Evolutionary conservation across 345 rosid genomes (phyloP).

Genomic region (Sapria himalayana): DNA sequence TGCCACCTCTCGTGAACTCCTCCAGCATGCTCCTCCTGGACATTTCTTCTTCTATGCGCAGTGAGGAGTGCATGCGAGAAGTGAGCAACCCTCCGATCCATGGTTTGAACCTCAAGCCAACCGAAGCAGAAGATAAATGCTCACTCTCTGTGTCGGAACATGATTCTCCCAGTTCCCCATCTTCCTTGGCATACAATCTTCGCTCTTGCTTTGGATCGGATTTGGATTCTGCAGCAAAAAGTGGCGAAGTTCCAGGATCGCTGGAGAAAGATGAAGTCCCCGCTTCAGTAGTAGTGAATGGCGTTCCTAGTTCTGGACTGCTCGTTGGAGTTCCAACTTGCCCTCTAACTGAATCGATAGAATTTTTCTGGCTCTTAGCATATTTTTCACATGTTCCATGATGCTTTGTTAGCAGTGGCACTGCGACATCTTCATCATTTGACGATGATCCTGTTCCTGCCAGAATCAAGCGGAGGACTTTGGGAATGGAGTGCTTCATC

Average conservation of each 20-base stretch:
- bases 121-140: slow-evolving; percentile 45
- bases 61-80: slow-evolving; percentile 30
- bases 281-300: slow-evolving; percentile 85
- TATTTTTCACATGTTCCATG: slow-evolving; percentile 29
- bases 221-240: slow-evolving; percentile 30
- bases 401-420: slow-evolving; percentile 18
- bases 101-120: slow-evolving; percentile 72
- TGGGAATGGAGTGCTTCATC: slow-evolving; percentile 79
- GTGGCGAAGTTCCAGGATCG: slow-evolving; percentile 91
- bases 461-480: slow-evolving; percentile 85
- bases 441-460: slow-evolving; percentile 61
- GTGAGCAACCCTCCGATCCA: slow-evolving; percentile 52
- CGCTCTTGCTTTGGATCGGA: slow-evolving; percentile 52
- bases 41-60: slow-evolving; percentile 24
- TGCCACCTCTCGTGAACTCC: slow-evolving; percentile 27
- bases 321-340: slow-evolving; percentile 74
- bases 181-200: slow-evolving; percentile 32
- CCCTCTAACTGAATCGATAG: slow-evolving; percentile 34
- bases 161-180: slow-evolving; percentile 31
- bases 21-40: slow-evolving; percentile 30
- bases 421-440: slow-evolving; percentile 24
- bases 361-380: slow-evolving; percentile 19
- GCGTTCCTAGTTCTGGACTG: slow-evolving; percentile 94
- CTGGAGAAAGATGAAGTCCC: slow-evolving; percentile 94
- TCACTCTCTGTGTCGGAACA: slow-evolving; percentile 75